Conservation (phyloP, 1,284 basidiomycete genomes). For the Ustilago hordei region DNA sequence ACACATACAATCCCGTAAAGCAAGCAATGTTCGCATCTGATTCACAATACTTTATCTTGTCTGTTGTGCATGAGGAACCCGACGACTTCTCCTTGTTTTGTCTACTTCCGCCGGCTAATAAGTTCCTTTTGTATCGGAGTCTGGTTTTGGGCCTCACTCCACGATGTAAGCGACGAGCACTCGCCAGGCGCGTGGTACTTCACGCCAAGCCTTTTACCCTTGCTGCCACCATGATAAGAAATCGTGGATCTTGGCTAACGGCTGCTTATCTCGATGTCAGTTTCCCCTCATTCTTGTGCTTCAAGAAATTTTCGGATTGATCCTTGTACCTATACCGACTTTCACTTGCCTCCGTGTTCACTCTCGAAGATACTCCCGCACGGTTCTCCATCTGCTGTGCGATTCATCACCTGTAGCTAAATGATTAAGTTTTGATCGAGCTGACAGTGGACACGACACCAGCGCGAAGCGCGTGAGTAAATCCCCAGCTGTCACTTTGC, state of each 20-base stretch:
- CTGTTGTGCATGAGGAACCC: conserved; percentile 8
- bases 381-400: no score
- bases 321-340: no score
- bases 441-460: not conserved
- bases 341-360: no score
- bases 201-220: not conserved
- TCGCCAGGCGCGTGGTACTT: not conserved
- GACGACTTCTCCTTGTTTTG: not conserved
- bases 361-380: no score
- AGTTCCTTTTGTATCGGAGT: not conserved
- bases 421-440: no score
- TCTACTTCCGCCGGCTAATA: not conserved
- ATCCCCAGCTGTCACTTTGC: not conserved
- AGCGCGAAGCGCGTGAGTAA: not conserved
- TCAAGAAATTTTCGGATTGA: no score
- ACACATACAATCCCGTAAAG: conserved; percentile 3
- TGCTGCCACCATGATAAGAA: not conserved
- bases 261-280: not conserved
- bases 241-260: not conserved
- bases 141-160: not conserved
- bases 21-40: conserved; percentile 11
- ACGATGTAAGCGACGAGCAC: not conserved
- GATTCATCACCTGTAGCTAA: no score
- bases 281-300: not conserved
- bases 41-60: not conserved